These are phyloP conservation scores for Phaeotremella fagi DNA, from an alignment of 768 basidiomycete genomes.

Conservation along the genomic window DNA sequence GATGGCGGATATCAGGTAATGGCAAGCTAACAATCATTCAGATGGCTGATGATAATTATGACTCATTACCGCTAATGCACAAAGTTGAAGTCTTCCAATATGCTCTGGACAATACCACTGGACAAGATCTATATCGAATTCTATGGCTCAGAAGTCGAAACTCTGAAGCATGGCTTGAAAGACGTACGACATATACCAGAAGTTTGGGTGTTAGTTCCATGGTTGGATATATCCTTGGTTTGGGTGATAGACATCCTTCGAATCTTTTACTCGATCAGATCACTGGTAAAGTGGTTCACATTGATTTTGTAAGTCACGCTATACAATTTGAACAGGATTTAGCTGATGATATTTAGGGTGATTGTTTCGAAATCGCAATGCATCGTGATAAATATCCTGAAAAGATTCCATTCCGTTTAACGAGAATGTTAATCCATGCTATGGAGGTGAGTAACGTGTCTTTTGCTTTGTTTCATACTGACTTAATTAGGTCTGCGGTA, in stretches of 20 bases:
- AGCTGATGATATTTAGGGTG: constrained; percentile 54
- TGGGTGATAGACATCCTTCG: constrained; percentile 97
- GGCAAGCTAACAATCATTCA: constrained; percentile 42
- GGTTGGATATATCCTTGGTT: constrained; percentile 95
- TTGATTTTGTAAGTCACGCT: constrained; percentile 46
- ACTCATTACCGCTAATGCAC: constrained; percentile 84
- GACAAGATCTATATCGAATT: constrained; percentile 93
- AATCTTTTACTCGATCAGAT: constrained; percentile 86
- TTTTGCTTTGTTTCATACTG: background rate
- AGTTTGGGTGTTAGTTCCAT: constrained; percentile 95
- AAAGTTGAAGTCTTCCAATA: constrained; percentile 99
- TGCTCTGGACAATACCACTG: constrained; percentile 94
- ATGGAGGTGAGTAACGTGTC: constrained; percentile 72
- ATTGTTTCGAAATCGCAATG: constrained; percentile 98
- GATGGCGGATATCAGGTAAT: background rate
- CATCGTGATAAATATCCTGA: constrained; percentile 98
- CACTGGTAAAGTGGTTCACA: constrained; percentile 93
- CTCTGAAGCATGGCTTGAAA: constrained; percentile 97
- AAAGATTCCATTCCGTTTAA: constrained; percentile 95
- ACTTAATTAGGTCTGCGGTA: constrained; percentile 77
- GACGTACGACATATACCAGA: constrained; percentile 90
- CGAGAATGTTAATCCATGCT: constrained; percentile 95
- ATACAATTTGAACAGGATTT: background rate
- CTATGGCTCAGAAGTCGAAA: constrained; percentile 92
- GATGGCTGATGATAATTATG: constrained; percentile 97